Evolutionary conservation across 257 asterid genomes (phyloP).

Genomic region (Nicotiana paniculata): DNA sequence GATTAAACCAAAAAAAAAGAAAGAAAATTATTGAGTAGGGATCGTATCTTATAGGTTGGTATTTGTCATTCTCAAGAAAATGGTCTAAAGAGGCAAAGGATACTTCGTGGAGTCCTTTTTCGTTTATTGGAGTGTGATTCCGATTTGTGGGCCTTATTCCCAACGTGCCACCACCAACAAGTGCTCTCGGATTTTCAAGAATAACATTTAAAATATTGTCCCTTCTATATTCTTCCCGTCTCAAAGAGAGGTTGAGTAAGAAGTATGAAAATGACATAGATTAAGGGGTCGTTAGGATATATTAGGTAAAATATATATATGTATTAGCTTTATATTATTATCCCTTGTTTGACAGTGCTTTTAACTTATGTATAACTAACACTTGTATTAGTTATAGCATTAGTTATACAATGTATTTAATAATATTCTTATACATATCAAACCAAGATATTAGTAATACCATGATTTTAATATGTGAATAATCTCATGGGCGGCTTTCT

Average conservation of each 20-base stretch:
- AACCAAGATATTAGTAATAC: too few species aligned
- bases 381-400: too few species aligned
- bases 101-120: conserved; percentile 10
- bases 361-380: too few species aligned
- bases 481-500: too few species aligned
- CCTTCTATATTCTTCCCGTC: background rate
- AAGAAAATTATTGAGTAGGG: background rate
- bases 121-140: background rate
- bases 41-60: background rate
- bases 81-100: conserved; percentile 7
- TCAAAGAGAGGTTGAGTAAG: background rate
- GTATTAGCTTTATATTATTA: too few species aligned
- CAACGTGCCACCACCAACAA: conserved; percentile 10
- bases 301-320: too few species aligned
- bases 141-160: conserved; percentile 10
- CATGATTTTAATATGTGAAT: too few species aligned
- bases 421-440: too few species aligned
- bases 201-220: background rate
- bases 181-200: background rate
- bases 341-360: too few species aligned
- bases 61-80: background rate
- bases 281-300: too few species aligned
- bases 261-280: background rate
- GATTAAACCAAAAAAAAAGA: too few species aligned
- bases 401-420: too few species aligned